Percentiles rank a stretch among this genome's conserved stretches.
Conservation (phyloP, 805 yeast genomes). For the Naumovozyma castellii region DNA sequence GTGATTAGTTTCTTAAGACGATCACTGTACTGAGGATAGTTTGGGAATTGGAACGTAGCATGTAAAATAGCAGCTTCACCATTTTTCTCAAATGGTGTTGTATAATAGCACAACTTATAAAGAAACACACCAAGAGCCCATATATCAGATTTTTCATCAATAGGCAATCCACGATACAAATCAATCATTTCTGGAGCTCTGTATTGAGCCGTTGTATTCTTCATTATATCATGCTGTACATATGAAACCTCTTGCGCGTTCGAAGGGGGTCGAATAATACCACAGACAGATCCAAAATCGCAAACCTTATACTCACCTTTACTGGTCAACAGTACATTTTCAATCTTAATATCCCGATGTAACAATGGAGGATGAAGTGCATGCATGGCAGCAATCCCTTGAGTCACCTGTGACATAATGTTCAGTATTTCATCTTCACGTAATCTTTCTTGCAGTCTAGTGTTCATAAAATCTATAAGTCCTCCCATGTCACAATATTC, state of each 20-base stretch:
- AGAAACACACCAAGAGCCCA: conserved; percentile 80
- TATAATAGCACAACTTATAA: conserved; percentile 70
- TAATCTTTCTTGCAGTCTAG: conserved; percentile 54
- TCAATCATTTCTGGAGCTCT: conserved; percentile 82
- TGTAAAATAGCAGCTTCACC: conserved; percentile 57
- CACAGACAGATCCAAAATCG: conserved; percentile 76
- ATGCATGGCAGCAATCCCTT: conserved; percentile 74
- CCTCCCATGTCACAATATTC: conserved; percentile 72
- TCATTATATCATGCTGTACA: conserved; percentile 60
- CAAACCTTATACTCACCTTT: conserved; percentile 57
- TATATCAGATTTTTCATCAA: conserved; percentile 73
- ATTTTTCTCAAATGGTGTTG: conserved; percentile 67
- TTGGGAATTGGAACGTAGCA: conserved; percentile 44
- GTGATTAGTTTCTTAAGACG: conserved; percentile 55
- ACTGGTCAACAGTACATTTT: conserved; percentile 59
- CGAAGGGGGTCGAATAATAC: conserved; percentile 52
- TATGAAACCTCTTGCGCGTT: conserved; percentile 49
- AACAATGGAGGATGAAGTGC: conserved; percentile 59
- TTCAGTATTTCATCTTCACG: conserved; percentile 58
- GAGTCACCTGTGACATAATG: conserved; percentile 60
- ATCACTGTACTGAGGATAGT: conserved; percentile 48
- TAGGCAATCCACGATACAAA: conserved; percentile 54
- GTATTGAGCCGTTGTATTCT: conserved; percentile 78
- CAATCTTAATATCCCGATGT: conserved; percentile 77
- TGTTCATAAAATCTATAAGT: conserved; percentile 70